Evolutionary conservation across 305 asterid genomes (phyloP).

Genomic region (Solanum hybrid): DNA sequence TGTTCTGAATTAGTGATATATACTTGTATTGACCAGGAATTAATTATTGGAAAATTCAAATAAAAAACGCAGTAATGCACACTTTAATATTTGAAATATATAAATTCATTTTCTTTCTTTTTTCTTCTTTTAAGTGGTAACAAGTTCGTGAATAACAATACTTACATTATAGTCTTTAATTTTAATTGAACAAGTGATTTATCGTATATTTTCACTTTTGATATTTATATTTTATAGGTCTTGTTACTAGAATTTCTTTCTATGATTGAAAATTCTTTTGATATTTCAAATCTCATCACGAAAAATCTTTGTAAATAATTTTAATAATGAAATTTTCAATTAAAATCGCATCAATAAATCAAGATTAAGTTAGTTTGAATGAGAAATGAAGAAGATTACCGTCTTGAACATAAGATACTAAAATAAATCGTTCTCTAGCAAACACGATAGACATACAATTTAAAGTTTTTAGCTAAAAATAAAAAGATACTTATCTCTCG

Average conservation of each 20-base stretch:
- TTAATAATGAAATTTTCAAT: background rate
- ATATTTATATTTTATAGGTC: background rate
- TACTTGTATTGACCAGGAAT: background rate
- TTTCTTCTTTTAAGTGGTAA: background rate
- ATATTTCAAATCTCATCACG: background rate
- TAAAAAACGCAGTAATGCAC: background rate
- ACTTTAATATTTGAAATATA: background rate
- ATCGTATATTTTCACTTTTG: background rate
- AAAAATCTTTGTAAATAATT: background rate
- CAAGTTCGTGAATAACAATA: background rate
- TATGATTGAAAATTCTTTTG: background rate
- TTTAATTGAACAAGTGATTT: background rate
- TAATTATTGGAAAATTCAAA: background rate
- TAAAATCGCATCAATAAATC: fast-evolving
- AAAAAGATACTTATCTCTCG: background rate
- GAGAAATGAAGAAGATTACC: background rate
- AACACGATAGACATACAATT: too few species aligned
- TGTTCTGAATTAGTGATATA: background rate
- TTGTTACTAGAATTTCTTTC: background rate
- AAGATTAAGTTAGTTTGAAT: background rate
- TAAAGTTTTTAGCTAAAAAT: background rate
- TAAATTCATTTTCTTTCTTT: background rate
- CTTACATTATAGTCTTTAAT: background rate
- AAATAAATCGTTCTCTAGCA: too few species aligned
- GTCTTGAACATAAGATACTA: too few species aligned